Conservation (phyloP, 73 alveolate genomes). For the Tetrahymena borealis region DNA sequence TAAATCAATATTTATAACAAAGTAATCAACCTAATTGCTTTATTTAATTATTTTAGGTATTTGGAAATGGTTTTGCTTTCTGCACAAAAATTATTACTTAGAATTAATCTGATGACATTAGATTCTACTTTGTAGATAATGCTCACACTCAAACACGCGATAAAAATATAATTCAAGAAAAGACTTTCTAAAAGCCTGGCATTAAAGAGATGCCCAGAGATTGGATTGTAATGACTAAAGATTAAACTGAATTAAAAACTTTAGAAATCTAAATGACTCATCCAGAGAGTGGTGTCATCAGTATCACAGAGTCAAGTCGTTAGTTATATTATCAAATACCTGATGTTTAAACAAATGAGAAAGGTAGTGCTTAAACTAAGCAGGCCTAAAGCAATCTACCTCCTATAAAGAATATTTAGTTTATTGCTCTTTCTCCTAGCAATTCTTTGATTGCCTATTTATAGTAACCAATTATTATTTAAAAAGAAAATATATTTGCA, state of each 20-base stretch:
- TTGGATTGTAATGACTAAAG: slow-evolving; percentile 27
- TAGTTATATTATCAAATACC: slow-evolving; percentile 5
- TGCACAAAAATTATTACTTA: background rate
- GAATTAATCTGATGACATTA: background rate
- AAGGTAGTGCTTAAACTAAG: background rate
- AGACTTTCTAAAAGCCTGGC: slow-evolving; percentile 5
- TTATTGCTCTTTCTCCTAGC: slow-evolving; percentile 15
- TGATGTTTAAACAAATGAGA: slow-evolving; percentile 8
- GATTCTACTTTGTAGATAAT: slow-evolving; percentile 1
- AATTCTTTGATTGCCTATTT: slow-evolving; percentile 7
- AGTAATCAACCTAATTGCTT: too few species aligned
- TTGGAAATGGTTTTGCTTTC: slow-evolving; percentile 33
- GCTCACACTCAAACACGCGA: slow-evolving; percentile 18
- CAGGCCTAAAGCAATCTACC: background rate
- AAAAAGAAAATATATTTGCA: background rate
- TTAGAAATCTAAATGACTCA: slow-evolving; percentile 27
- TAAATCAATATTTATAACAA: too few species aligned
- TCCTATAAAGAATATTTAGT: slow-evolving; percentile 13
- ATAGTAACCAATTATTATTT: background rate
- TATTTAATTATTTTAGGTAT: background rate
- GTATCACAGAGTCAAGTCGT: slow-evolving; percentile 13
- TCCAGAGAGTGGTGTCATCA: slow-evolving; percentile 39
- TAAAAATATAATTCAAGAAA: slow-evolving; percentile 9
- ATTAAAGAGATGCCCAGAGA: slow-evolving; percentile 21
- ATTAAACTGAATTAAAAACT: slow-evolving; percentile 4